Base-by-base conservation (phyloP, 257 asterid genomes). In the Przewalskia tangutica region DNA sequence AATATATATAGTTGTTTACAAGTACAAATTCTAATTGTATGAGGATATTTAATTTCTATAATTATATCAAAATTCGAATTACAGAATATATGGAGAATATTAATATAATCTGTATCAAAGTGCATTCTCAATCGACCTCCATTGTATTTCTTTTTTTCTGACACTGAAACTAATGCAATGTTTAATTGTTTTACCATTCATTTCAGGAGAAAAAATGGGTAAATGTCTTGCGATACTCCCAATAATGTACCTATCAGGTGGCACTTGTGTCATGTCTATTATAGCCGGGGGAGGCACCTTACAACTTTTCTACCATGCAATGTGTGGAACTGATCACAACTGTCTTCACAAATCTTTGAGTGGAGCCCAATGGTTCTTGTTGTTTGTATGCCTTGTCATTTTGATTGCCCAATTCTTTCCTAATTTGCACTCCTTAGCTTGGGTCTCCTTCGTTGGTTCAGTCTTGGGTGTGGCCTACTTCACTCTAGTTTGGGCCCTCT, bases 201-300 rank as follows among this genome's bases (percentile, higher is more conserved):
- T 60, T 36, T 76, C 80, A 93, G 97, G 98, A 71, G 86, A 82
- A 75, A 91, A 82, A 51, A 34, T 87, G 80, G 98, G 95, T 18
- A 94, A 91, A 59, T 34, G 89, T 79, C 75, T 89, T 0, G 91
- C 91, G 8, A 68, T 91, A 3, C 91, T 93, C 85, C 98, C 98
- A 6, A 86, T 87, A 7, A 73, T 91, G 90, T 93, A 93, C 86
- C 87, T 94, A 2, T 87, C 97, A 2, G 90, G 92, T 3, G 97
- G 95, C 6, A 71, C 97, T 0, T 94, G 97, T 20, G 85, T 84
- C 0, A 0, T 90, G 77, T 86, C 81, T 86, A 89, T 89, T 36
- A 94, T 91, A 48, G 85, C 80, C 0, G 97, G 95, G 36, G 97
- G 94, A 13, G 75, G 82, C 38, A 83, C 83, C 64, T 62, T 92